phyloP scores from a whole-genome alignment of 495 filamentous ascomycete species.

The Penicillium waksmanii region DNA sequence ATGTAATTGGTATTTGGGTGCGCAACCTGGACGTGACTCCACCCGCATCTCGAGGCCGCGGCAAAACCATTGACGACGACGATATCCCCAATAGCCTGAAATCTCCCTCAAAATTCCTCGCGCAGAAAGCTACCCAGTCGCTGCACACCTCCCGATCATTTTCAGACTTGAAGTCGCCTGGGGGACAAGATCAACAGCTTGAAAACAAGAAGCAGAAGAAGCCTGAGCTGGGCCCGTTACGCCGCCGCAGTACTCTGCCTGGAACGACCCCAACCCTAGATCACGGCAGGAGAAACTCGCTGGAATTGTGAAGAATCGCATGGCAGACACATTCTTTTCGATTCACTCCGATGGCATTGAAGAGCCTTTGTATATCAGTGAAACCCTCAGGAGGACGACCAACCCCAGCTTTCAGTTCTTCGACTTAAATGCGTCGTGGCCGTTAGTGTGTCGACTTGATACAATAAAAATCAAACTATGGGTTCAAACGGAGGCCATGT shows the following conservation, averaged over 20 bases:
- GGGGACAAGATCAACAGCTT: slow-evolving; percentile 28
- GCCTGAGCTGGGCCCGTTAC: slow-evolving; percentile 38
- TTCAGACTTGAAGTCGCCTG: slow-evolving; percentile 58
- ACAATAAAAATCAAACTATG: slow-evolving; percentile 74
- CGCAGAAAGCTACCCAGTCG: slow-evolving; percentile 56
- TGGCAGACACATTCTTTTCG: slow-evolving; percentile 90
- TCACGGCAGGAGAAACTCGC: slow-evolving; percentile 77
- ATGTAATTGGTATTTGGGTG: slow-evolving; percentile 83
- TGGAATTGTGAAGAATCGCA: slow-evolving; percentile 66
- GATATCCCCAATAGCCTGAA: slow-evolving; percentile 70
- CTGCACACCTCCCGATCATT: slow-evolving; percentile 77
- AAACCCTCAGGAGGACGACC: slow-evolving; percentile 75
- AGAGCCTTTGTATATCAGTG: slow-evolving; percentile 89
- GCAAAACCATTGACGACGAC: slow-evolving; percentile 84
- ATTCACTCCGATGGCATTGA: slow-evolving; percentile 68
- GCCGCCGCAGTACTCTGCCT: slow-evolving; percentile 70
- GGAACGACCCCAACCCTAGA: slow-evolving; percentile 67
- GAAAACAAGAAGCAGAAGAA: slow-evolving; percentile 29
- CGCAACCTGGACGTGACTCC: slow-evolving; percentile 76
- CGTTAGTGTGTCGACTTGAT: slow-evolving; percentile 65
- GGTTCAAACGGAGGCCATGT: slow-evolving; percentile 62
- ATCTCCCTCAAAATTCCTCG: slow-evolving; percentile 69
- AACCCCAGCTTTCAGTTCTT: slow-evolving; percentile 91
- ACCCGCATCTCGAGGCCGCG: slow-evolving; percentile 53
- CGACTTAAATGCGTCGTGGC: slow-evolving; percentile 71